Percentiles rank a stretch among this genome's conserved stretches.
Evolutionary conservation across 441 rosid species (phyloP).

Genomic region (Populus hybrid): DNA sequence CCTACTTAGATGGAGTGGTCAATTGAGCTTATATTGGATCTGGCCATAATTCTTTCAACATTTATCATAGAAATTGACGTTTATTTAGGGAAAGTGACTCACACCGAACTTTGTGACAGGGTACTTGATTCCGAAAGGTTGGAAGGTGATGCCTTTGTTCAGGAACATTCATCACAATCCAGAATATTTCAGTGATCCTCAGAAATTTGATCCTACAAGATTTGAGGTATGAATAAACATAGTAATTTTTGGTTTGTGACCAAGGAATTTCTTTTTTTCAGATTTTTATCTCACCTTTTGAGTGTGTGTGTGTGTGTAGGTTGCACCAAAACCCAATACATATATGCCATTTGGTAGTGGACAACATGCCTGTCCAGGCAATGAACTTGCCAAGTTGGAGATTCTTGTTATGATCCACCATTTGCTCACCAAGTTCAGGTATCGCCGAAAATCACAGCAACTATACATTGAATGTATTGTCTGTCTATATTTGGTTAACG

Average conservation of each 20-base stretch:
- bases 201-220: slow-evolving; percentile 68
- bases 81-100: slow-evolving; percentile 1
- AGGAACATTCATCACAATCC: slow-evolving; percentile 71
- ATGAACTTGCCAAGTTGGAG: slow-evolving; percentile 78
- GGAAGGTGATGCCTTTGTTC: slow-evolving; percentile 84
- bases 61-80: slow-evolving; percentile 12
- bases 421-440: slow-evolving; percentile 67
- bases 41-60: not conserved
- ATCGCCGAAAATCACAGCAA: slow-evolving; percentile 8
- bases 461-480: not conserved
- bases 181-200: slow-evolving; percentile 57
- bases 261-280: not conserved
- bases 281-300: not conserved
- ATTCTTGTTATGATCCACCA: slow-evolving; percentile 62
- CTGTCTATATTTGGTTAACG: not conserved
- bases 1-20: not conserved
- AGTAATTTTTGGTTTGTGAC: not conserved
- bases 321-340: slow-evolving; percentile 55
- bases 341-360: slow-evolving; percentile 79
- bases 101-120: slow-evolving; percentile 38
- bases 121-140: slow-evolving; percentile 70
- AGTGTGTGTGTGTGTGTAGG: slow-evolving; percentile 25
- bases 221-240: slow-evolving; percentile 48
- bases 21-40: not conserved
- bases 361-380: slow-evolving; percentile 73